Conservation (phyloP, 2,329 filamentous ascomycete species). For the Hymenoscyphus linearis region DNA sequence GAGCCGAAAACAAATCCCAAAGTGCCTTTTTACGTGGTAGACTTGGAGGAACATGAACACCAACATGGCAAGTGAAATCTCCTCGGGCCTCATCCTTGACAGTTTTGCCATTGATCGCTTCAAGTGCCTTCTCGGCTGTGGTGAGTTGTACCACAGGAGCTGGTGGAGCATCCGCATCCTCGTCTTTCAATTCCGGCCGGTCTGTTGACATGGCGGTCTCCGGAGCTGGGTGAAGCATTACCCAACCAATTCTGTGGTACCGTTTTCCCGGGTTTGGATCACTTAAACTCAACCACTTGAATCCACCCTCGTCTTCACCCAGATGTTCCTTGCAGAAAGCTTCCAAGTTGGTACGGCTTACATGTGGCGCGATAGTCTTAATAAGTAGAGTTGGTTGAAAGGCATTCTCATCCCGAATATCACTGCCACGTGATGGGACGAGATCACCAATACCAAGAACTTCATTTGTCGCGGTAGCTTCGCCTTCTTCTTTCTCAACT, state of each 20-base stretch:
- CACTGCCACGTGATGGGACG: slow-evolving; percentile 74
- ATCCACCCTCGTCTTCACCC: slow-evolving; percentile 84
- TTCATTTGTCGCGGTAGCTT: slow-evolving; percentile 85
- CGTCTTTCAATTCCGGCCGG: slow-evolving; percentile 63
- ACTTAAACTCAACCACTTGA: slow-evolving; percentile 92
- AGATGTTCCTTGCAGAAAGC: slow-evolving; percentile 92
- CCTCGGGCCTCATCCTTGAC: slow-evolving; percentile 91
- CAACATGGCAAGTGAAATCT: slow-evolving; percentile 96
- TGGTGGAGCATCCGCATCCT: slow-evolving; percentile 51
- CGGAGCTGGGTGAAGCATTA: slow-evolving; percentile 80
- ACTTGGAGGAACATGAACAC: slow-evolving; percentile 83
- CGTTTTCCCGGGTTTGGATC: slow-evolving; percentile 97
- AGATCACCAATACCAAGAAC: slow-evolving; percentile 89
- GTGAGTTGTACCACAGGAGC: slow-evolving; percentile 40
- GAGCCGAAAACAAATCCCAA: slow-evolving; percentile 93
- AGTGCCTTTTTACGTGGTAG: slow-evolving; percentile 89
- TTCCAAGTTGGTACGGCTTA: slow-evolving; percentile 89
- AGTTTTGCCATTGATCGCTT: slow-evolving; percentile 95
- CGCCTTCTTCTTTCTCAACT: slow-evolving; percentile 91
- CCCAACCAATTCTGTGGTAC: slow-evolving; percentile 97
- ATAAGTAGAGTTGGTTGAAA: slow-evolving; percentile 90
- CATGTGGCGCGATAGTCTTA: slow-evolving; percentile 95
- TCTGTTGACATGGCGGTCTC: slow-evolving; percentile 63
- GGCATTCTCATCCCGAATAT: slow-evolving; percentile 83
- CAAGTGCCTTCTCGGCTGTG: slow-evolving; percentile 79